Evolutionary conservation across 352 stramenopile genomes (phyloP), one percentile per base, ranked within the genome.

Genomic region (Phytophthora idaei): DNA sequence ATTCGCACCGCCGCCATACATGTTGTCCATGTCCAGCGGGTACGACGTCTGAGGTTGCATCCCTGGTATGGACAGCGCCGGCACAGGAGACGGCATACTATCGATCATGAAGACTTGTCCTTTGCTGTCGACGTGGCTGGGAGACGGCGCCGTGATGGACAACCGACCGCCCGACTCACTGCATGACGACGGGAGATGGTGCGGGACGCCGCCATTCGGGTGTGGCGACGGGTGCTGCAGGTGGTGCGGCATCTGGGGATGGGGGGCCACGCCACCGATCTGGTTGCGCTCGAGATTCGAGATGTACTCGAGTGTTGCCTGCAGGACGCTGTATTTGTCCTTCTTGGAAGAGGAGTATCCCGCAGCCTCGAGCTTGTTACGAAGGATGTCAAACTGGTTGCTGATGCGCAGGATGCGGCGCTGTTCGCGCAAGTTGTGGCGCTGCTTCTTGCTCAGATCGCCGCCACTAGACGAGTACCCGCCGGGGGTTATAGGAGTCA

Each of bases 261-360:
- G 59, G 15, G 54, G 29, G 14, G 50, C 32, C n/a, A 62, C 60
- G 21, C 56, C 52, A 12, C 57, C 56, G 39, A 77, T 68, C 58
- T 90, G 80, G 68, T 90, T 89, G 53, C 73, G 76, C 61, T 94
- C 86, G 29, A 94, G 78, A 54, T 86, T 81, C 5, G 57, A 76
- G 59, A 94, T 92, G 74, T 94, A 94, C 64, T 92, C 86, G 54
- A 94, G 81, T 51, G 86, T 94, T 21, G 86, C 84, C 58, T 92
- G 84, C 14, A 94, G 74, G 49, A 94, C 85, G 49, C 81, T 92
- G 70, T 91, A 92, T 69, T 94, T 94, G 80, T 94, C 86, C 62
- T 92, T 94, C 76, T 93, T 94, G 50, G 79, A 87, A 5, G 79
- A 88, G 37, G 77, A 78, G 69, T 92, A 93, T 29, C 84, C 84